These are phyloP conservation scores for Thoreauomyces humboldtii DNA, from an alignment of 192 early-diverging fungal genomes.

Conservation along the genomic window DNA sequence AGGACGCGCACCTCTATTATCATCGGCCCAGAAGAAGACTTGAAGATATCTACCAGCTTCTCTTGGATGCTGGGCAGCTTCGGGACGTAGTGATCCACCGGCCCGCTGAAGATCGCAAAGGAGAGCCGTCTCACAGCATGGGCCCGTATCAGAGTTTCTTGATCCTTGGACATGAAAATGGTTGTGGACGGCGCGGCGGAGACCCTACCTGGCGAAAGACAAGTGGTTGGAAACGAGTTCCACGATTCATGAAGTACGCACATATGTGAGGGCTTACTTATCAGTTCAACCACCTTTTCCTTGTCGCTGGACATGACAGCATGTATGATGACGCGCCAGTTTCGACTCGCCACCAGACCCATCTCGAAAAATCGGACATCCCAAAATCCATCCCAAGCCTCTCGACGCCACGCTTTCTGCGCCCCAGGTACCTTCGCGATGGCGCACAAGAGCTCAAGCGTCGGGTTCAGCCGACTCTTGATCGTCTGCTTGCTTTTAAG, in stretches of 20 bases:
- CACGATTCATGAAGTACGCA: neutral
- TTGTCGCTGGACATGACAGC: constrained; percentile 72
- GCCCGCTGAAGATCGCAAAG: constrained; percentile 73
- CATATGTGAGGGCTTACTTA: constrained; percentile 42
- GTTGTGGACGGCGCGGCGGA: constrained; percentile 67
- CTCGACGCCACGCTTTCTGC: constrained; percentile 68
- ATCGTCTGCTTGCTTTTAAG: constrained; percentile 49
- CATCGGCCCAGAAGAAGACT: constrained; percentile 64
- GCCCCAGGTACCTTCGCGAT: constrained; percentile 62
- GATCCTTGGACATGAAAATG: constrained; percentile 80
- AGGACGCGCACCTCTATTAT: constrained; percentile 64
- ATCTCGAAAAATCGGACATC: constrained; percentile 72
- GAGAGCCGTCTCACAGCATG: constrained; percentile 72
- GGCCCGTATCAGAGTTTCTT: constrained; percentile 68
- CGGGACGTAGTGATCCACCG: constrained; percentile 71
- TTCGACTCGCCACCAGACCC: constrained; percentile 41
- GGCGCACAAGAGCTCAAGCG: constrained; percentile 59
- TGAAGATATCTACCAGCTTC: constrained; percentile 85
- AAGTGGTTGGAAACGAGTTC: too few species aligned
- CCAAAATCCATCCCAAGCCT: constrained; percentile 74
- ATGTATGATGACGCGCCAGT: constrained; percentile 72
- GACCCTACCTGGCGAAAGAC: constrained; percentile 44
- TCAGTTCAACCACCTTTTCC: constrained; percentile 69
- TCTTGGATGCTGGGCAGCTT: constrained; percentile 81
- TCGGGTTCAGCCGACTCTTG: constrained; percentile 23